A percentile compares a stretch with the other conserved stretches of the same genome.
phyloP scores from a whole-genome alignment of 192 early-diverging fungal genomes.

The Backusella parvicylindrica region DNA sequence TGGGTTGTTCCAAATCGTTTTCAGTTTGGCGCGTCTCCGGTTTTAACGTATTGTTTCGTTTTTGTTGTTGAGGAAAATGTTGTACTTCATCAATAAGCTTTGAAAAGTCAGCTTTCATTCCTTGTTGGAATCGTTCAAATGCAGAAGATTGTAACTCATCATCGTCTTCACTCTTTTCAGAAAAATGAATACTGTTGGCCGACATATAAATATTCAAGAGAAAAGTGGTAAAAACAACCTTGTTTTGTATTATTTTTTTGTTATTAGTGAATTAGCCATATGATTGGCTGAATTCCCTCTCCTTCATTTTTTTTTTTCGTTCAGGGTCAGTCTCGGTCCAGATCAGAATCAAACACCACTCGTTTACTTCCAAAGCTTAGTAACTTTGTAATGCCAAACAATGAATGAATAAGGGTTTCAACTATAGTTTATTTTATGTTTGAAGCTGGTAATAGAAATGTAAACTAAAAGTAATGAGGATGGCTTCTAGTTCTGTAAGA shows the following conservation, averaged over 20 bases:
- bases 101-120: background rate
- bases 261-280: background rate
- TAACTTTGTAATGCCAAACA: too few species aligned
- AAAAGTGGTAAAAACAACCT: background rate
- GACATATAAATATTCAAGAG: background rate
- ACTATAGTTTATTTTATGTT: too few species aligned
- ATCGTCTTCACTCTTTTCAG: background rate
- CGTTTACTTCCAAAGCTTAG: too few species aligned
- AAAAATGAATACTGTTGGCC: background rate
- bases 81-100: background rate
- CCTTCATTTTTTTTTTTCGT: background rate
- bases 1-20: background rate
- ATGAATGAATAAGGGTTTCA: background rate
- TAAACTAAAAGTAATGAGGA: too few species aligned
- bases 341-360: background rate
- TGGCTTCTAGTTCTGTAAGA: too few species aligned
- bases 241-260: background rate
- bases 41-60: background rate
- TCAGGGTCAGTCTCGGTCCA: background rate
- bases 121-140: background rate
- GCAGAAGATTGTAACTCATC: background rate
- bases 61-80: background rate
- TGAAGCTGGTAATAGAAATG: too few species aligned
- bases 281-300: background rate
- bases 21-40: background rate